Base-by-base conservation (phyloP, 768 basidiomycete genomes). In the Boletellus sp. region DNA sequence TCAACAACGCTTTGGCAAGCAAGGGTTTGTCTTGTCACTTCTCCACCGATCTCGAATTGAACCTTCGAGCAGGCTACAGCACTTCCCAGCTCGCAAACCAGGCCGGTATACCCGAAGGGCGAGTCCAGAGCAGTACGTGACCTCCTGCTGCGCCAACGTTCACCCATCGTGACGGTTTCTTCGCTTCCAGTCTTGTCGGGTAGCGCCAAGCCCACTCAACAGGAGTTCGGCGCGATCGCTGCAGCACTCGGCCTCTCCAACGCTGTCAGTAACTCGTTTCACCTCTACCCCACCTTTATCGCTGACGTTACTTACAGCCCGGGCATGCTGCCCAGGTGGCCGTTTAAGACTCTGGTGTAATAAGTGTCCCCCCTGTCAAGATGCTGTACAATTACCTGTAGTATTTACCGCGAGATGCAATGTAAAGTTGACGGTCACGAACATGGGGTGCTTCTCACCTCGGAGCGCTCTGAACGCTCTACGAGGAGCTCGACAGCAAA, bases 111-210 rank as follows among this genome's bases (percentile, higher is more conserved):
- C 41, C 60, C 36, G 72, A 78, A 60, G 66, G 75, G 31, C 81
- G 75, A 48, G 75, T 88, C 42, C 66, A 69, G 38, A 75, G 76
- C 39, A 76, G 87, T 87, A 57, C 51, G 78, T 70, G 34, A 13
- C 2, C 12, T 44, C 28, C 11, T 42, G 15, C 23, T 23, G 9
- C 36, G 15, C 15, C 22, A 17, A 12, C 39, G 13, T 28, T 42
- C 11, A 39, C 23, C 2, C 13, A 9, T 31, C 39, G 10, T 36
- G 37, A 33, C 2, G 11, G 8, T n/a, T 24, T 23, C 23, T 41
- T 23, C 33, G 22, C 31, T 37, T 23, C 45, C 49, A 85, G 84
- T 85, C 55, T 73, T 78, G 64, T 70, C 71, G 11, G 81, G 76
- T 7, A 55, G 17, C 0, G 33, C 13, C 4, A 74, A 58, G 50